Evolutionary conservation across 106 monocot genomes (phyloP), one percentile per base, ranked within the genome.

Genomic region (Xerophyta viscosa): DNA sequence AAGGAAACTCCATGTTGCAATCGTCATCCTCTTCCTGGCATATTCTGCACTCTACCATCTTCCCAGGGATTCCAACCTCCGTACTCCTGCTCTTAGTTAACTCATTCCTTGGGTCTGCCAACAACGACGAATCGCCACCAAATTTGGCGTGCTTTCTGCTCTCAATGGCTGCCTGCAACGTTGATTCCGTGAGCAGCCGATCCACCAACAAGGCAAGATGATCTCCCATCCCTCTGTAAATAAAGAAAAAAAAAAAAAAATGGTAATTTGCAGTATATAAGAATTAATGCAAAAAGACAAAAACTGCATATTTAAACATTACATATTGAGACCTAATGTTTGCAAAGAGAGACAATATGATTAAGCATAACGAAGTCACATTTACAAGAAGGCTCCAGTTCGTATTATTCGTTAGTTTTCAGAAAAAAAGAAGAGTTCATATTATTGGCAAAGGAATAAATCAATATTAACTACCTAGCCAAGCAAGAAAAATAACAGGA

Each of bases 11-110:
- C 84, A 90, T 74, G 68, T 72, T 72, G 42, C 28, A 58, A 3
- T 66, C 63, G 28, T 66, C 67, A 48, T 81, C 90, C 21, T 90
- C 90, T 15, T 90, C 84, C 20, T 90, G 84, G 50, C 90, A 90
- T 21, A 90, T 90, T 57, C 89, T 30, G 54, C 89, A 90, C 50
- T 90, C 77, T 0, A 74, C 84, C 52, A 71, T 15, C 29, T 65
- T 65, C 41, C 53, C 57, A 0, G 53, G 37, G 2, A 8, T 26
- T 17, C 52, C 53, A 22, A 63, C 43, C 25, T 24, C 46, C 4
- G 23, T 11, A 18, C 31, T 76, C 30, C 46, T 65, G 49, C 56
- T 43, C 49, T 31, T 43, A 17, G 19, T 6, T 33, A 54, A 7
- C 13, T 70, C 39, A 31, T n/a, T 0, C 15, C 36, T 41, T 4